Base-by-base conservation (phyloP, 139 green algal genomes). In the Picochlorum sp. region DNA sequence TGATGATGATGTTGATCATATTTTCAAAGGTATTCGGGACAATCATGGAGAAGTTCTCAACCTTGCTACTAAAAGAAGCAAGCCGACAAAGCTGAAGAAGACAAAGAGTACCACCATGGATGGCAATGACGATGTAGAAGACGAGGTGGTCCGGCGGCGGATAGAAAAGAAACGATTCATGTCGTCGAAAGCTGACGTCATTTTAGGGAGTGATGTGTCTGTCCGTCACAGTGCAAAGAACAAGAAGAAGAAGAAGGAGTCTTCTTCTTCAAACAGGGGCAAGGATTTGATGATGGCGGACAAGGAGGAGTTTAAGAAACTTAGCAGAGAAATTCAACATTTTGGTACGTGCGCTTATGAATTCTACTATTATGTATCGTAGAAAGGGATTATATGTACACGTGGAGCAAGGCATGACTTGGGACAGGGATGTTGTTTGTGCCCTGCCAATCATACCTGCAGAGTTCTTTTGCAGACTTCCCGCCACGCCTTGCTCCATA, bases 121-220 rank as follows among this genome's bases (percentile, higher is more conserved):
- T 21, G 18, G 15, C 47, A 8, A 13, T 41, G 34, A 41, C 34
- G 7, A 30, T 30, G 28, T 11, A 1, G 34, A 41, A 4, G 47
- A 54, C 16, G 18, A 54, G 18, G 0, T 26, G 47, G 18, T 60
- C 9, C 51, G 62, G 21, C 4, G 64, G 38, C 57, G 63, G 49
- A 58, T 62, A 23, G 78, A 84, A 45, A 73, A 77, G 28, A 85
- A 77, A 60, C 57, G 68, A 4, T 87, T 87, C 57, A 85, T 87
- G 81, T 85, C 80, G 16, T 57, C 59, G 45, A 87, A 87, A 62
- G 15, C 47, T 21, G 47, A 54, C 4, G 47, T 54, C 4, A 26
- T 54, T 21, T 54, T 54, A 54, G n/a, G 47, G 18, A 1, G 15
- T 9, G 47, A 21, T 21, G 15, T 26, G n/a, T 26, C n/a, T 26